Evolutionary conservation across 257 asterid species (phyloP), one percentile per base, ranked within the genome.

Genomic region (Plantago major): DNA sequence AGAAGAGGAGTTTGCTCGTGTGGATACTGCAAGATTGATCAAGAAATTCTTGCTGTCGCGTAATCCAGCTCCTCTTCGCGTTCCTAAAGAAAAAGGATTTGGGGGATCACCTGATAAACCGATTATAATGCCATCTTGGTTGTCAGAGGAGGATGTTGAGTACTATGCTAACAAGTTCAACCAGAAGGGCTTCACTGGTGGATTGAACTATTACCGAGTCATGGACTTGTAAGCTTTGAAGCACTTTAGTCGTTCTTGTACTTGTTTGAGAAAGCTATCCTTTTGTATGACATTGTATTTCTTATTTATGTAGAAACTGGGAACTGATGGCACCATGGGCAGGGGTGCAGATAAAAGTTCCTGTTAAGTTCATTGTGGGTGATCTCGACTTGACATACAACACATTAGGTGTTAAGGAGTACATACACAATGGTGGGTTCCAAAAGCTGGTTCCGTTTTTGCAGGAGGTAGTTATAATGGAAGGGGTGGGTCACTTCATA

Each of bases 401-500:
- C 44, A 69, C 84, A n/a, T 84, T 82, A 1, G 96, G 98, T 3
- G 84, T 74, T 13, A 85, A 85, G 84, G 90, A 82, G 56, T 88
- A 78, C 28, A 80, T 90, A 44, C 81, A 80, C 71, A 68, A 67
- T 4, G 96, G 96, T 2, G 89, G 94, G 18, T 79, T 90, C 79
- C 73, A 79, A 68, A 66, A 63, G 66, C 66, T 71, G 0, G 96
- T 90, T 40, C 98, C 96, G 0, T 83, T 74, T 65, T 68, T 90
- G 73, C 91, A 90, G 64, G 95, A 85, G 59, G 11, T 82, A 3
- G 85, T 90, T 42, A 59, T 90, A 53, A 82, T 90, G 96, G 88
- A 88, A 76, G 98, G 94, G 37, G 98, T 84, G n/a, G 98, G 83
- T 67, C 98, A 88, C 77, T 90, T 88, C 62, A 43, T 82, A 53